Conservation (phyloP, 495 filamentous ascomycete genomes). For the Xylaria venustula region DNA sequence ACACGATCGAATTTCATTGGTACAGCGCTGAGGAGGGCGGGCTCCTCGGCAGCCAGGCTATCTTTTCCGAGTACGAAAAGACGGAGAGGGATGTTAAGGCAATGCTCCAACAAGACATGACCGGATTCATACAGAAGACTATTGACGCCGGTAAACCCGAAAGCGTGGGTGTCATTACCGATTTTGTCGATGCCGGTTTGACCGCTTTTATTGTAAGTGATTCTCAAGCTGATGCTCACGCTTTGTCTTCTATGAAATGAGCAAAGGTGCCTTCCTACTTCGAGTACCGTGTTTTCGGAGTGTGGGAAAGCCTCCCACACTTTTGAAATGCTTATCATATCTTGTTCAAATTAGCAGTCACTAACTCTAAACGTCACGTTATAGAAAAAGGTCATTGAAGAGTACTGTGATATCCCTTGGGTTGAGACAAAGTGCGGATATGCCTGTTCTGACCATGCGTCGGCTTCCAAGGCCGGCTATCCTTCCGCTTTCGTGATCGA, state of each 20-base stretch:
- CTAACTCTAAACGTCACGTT: not conserved
- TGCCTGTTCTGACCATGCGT: slow-evolving; percentile 95
- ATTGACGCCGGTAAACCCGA: slow-evolving; percentile 80
- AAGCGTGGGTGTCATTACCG: slow-evolving; percentile 88
- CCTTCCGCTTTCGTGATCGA: slow-evolving; percentile 96
- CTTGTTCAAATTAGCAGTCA: not conserved
- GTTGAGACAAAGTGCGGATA: slow-evolving; percentile 94
- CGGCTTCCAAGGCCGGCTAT: slow-evolving; percentile 93
- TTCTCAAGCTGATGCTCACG: not conserved
- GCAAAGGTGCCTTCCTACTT: not conserved
- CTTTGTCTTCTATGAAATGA: not conserved
- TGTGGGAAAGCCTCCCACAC: too few relatives aligned
- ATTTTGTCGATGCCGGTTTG: slow-evolving; percentile 79
- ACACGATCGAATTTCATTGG: slow-evolving; percentile 99
- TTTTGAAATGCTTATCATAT: not conserved
- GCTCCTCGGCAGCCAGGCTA: slow-evolving; percentile 83
- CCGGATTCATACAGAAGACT: slow-evolving; percentile 82
- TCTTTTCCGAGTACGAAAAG: slow-evolving; percentile 84
- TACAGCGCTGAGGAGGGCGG: slow-evolving; percentile 96
- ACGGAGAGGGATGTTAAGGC: slow-evolving; percentile 77
- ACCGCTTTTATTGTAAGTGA: slow-evolving; percentile 73
- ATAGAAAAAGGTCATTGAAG: slow-evolving; percentile 71
- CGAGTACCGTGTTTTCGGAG: too few relatives aligned
- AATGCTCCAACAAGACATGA: slow-evolving; percentile 99
- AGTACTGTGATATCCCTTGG: slow-evolving; percentile 89